Conservation (phyloP, 176 grass and related monocot genomes). For the Phoenix dactylifera region DNA sequence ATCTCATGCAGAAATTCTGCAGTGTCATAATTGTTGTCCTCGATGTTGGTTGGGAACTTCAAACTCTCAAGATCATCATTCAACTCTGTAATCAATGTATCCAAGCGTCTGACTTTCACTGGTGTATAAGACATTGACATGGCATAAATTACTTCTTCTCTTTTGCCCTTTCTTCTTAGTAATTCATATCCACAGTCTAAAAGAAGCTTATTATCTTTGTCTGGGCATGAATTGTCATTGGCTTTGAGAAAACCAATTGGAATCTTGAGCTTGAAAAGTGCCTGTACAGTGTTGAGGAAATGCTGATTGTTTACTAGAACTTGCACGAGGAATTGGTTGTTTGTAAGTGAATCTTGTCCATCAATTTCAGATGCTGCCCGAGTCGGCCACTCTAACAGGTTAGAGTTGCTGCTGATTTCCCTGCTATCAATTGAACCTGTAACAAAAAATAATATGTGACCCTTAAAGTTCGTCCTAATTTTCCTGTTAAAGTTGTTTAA, state of each 20-base stretch:
- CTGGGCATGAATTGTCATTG: conserved; percentile 16
- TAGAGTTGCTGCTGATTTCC: not conserved
- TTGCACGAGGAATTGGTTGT: conserved; percentile 48
- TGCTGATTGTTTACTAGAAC: conserved; percentile 47
- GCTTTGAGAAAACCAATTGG: conserved; percentile 20
- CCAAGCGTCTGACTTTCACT: conserved; percentile 22
- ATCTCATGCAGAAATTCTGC: conserved; percentile 35
- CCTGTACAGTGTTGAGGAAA: conserved; percentile 43
- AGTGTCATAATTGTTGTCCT: not conserved
- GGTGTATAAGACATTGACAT: not conserved
- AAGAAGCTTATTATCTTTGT: conserved; percentile 45
- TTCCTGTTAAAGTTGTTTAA: too few species aligned
- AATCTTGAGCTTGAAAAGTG: conserved; percentile 27
- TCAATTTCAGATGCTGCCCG: conserved; percentile 5
- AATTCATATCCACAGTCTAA: conserved; percentile 52
- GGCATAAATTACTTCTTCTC: conserved; percentile 22
- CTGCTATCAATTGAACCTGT: not conserved
- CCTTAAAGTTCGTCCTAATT: not conserved
- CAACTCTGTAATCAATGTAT: conserved; percentile 62
- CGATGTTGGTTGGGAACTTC: conserved; percentile 23
- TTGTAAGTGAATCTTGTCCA: conserved; percentile 31
- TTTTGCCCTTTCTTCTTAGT: conserved; percentile 53
- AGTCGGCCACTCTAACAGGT: conserved; percentile 29
- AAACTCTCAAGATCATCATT: conserved; percentile 57
- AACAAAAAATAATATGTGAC: not conserved